Conservation (phyloP, 176 grass and related monocot genomes). For the Aegilops sharonensis region DNA sequence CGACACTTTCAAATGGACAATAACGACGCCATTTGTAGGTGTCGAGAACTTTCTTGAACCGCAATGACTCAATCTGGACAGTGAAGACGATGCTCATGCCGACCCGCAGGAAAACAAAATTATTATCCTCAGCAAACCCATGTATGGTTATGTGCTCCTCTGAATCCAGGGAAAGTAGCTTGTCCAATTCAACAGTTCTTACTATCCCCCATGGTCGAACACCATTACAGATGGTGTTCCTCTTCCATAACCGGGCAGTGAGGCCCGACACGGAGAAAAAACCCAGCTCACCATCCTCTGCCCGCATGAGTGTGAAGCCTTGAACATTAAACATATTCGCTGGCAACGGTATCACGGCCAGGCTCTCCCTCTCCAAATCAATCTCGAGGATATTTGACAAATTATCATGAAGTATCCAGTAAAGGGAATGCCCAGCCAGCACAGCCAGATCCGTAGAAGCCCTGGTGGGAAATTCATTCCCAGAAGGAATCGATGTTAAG, state of each 20-base stretch:
- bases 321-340: background rate
- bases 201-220: background rate
- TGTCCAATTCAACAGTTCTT: background rate
- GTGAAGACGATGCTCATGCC: background rate
- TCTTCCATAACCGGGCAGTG: background rate
- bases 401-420: background rate
- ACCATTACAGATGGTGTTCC: background rate
- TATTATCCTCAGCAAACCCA: background rate
- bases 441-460: background rate
- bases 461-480: background rate
- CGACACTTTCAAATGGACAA: background rate
- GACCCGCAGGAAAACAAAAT: background rate
- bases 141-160: background rate
- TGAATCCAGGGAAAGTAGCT: background rate
- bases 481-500: background rate
- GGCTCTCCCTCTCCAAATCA: background rate
- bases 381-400: background rate
- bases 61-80: background rate
- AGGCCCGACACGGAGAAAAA: background rate
- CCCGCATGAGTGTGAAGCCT: background rate
- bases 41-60: background rate
- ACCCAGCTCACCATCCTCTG: background rate
- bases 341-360: background rate
- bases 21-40: accelerated
- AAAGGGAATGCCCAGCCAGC: background rate